phyloP scores from a whole-genome alignment of 352 stramenopile genomes.

The Globisporangium emineosum region DNA sequence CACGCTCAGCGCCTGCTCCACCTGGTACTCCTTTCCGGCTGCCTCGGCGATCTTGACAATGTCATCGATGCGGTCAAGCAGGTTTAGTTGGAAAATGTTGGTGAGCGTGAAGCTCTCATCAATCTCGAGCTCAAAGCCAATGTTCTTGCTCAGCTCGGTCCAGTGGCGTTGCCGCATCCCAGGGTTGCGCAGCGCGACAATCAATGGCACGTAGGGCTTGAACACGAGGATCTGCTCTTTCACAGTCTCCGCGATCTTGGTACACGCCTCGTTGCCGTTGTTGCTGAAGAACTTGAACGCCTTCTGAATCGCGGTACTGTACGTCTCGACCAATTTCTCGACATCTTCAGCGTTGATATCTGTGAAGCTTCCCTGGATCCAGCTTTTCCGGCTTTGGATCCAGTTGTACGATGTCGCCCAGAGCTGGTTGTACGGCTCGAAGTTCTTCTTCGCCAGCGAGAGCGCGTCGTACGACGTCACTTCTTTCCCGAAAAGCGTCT shows the following conservation, averaged over 20 bases:
- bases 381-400: slow-evolving; percentile 89
- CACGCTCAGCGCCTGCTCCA: slow-evolving; percentile 90
- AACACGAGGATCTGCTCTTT: slow-evolving; percentile 93
- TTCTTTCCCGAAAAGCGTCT: slow-evolving; percentile 88
- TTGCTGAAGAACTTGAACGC: slow-evolving; percentile 92
- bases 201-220: slow-evolving; percentile 91
- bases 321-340: slow-evolving; percentile 86
- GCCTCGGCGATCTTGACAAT: slow-evolving; percentile 92
- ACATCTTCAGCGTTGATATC: slow-evolving; percentile 92
- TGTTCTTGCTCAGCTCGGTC: slow-evolving; percentile 84
- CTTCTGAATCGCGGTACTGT: slow-evolving; percentile 88
- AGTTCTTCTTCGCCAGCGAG: slow-evolving; percentile 87
- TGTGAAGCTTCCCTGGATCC: slow-evolving; percentile 90
- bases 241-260: slow-evolving; percentile 88
- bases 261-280: slow-evolving; percentile 79
- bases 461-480: slow-evolving; percentile 90
- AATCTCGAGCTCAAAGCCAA: slow-evolving; percentile 85
- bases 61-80: slow-evolving; percentile 85
- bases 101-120: slow-evolving; percentile 88
- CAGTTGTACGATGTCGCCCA: slow-evolving; percentile 91
- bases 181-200: slow-evolving; percentile 88
- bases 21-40: slow-evolving; percentile 94
- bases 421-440: slow-evolving; percentile 93
- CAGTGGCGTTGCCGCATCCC: slow-evolving; percentile 95
- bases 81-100: slow-evolving; percentile 81